Conservation (phyloP, 352 stramenopile genomes). For the Phytophthora sp. region DNA sequence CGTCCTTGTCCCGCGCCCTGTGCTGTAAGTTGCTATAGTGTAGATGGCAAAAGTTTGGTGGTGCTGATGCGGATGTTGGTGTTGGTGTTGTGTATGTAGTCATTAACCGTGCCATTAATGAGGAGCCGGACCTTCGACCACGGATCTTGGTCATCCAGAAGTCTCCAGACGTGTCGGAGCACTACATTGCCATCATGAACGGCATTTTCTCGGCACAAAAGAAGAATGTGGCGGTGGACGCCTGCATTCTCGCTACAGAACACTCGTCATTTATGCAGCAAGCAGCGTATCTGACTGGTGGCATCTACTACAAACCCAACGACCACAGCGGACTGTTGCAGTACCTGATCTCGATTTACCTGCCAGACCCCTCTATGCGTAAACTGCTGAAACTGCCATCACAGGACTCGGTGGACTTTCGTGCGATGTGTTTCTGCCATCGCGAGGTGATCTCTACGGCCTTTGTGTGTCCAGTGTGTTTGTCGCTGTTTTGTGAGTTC, state of each 20-base stretch:
- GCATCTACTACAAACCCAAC: slow-evolving; percentile 88
- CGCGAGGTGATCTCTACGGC: slow-evolving; percentile 83
- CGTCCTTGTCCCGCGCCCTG: slow-evolving; percentile 75
- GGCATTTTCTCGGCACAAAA: slow-evolving; percentile 91
- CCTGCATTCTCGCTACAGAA: slow-evolving; percentile 73
- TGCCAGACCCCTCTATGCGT: slow-evolving; percentile 80
- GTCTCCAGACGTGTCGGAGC: slow-evolving; percentile 81
- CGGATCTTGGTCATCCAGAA: slow-evolving; percentile 89
- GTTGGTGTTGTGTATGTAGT: slow-evolving; percentile 40
- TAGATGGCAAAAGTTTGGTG: background rate
- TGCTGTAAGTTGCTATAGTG: slow-evolving; percentile 68
- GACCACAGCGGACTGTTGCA: slow-evolving; percentile 74
- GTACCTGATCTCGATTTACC: slow-evolving; percentile 89
- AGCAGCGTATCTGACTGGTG: slow-evolving; percentile 83
- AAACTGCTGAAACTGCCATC: slow-evolving; percentile 84
- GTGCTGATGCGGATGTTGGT: slow-evolving; percentile 1
- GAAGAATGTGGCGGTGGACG: slow-evolving; percentile 82
- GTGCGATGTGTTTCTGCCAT: slow-evolving; percentile 91
- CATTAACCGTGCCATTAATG: slow-evolving; percentile 86
- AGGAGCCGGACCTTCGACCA: slow-evolving; percentile 74
- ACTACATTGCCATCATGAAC: slow-evolving; percentile 93
- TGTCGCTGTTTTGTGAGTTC: slow-evolving; percentile 90
- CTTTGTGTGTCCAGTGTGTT: slow-evolving; percentile 87
- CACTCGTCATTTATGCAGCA: slow-evolving; percentile 91
- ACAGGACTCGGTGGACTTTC: slow-evolving; percentile 89